Evolutionary conservation across 78 protist genomes (phyloP).

Genomic region (Emiliania huxleyi): DNA sequence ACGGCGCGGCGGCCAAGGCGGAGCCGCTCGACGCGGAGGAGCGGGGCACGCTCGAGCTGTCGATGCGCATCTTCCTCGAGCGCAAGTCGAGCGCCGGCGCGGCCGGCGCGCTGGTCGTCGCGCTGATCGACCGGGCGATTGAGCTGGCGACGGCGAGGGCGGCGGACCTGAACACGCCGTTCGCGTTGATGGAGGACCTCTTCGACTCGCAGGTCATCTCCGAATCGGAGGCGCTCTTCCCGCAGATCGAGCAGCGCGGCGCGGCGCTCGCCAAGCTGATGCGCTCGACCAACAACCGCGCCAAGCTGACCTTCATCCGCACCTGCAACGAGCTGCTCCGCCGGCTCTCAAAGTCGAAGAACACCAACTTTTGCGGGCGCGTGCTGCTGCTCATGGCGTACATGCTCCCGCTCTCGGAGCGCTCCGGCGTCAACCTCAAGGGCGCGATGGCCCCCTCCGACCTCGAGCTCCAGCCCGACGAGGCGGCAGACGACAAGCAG

Average conservation of each 20-base stretch:
- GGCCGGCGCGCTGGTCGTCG: background rate
- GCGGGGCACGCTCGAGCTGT: background rate
- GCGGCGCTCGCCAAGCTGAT: background rate
- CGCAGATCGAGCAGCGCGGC: background rate
- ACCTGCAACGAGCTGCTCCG: slow-evolving; percentile 30
- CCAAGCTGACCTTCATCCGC: background rate
- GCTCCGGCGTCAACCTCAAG: slow-evolving; percentile 24
- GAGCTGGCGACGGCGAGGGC: background rate
- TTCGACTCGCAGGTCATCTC: background rate
- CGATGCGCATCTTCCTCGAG: background rate
- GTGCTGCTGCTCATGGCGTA: slow-evolving; percentile 3
- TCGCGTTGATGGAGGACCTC: background rate
- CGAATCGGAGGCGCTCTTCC: background rate
- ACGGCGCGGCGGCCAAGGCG: background rate
- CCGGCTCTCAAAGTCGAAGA: slow-evolving; percentile 6
- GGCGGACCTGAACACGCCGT: background rate
- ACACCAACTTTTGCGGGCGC: slow-evolving; percentile 37
- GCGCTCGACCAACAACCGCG: background rate
- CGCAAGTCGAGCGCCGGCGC: background rate
- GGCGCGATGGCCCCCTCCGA: background rate
- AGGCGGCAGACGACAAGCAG: background rate
- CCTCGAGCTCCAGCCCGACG: background rate
- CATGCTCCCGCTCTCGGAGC: slow-evolving; percentile 26
- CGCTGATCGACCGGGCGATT: background rate
- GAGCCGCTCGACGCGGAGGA: background rate